Evolutionary conservation across 1,284 basidiomycete genomes (phyloP), one percentile per base, ranked within the genome.

Genomic region (Wallemia hederae): DNA sequence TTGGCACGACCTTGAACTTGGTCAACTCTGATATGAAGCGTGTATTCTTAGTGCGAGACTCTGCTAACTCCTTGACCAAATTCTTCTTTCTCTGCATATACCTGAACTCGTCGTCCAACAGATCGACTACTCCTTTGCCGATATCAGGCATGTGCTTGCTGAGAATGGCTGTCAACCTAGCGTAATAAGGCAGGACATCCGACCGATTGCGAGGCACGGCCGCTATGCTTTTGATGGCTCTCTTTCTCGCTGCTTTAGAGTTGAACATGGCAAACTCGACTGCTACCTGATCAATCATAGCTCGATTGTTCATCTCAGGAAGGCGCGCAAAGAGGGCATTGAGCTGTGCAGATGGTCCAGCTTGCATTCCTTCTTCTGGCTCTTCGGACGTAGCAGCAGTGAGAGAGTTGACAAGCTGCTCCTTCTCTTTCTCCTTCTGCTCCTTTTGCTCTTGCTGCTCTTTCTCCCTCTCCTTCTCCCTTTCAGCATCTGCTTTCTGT

Each of bases 201-300:
- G 79, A 83, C 28, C 94, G 78, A 65, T 83, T 87, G 72, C 89
- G 88, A 0, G 87, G 85, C 2, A 91, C 81, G 65, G 85, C 80
- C 2, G 77, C 76, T 65, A 98, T 76, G 67, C 88, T n/a, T 24
- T 82, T 90, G 65, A 88, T 76, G 26, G 97, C 76, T 59, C 91
- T 76, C 67, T 90, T 91, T 63, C 94, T 76, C 1, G 90, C 86
- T 14, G 89, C 88, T 70, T 97, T 97, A 55, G 87, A 91, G 69
- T 97, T 97, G 62, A 97, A 74, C 68, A 91, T 89, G 0, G 89
- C 88, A 70, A 99, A 97, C 65, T 98, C 92, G 33, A 96, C 80
- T 0, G 91, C 90, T 22, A 85, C 83, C 69, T 91, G 86, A 69
- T 99, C 94, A 61, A 98, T 86, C 66, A 90, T 73, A 2, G 80